A percentile compares a stretch with the other conserved stretches of the same genome.
These are phyloP conservation scores for Ustilago esculenta DNA, from an alignment of 1,284 basidiomycete species.

Conservation along the genomic window DNA sequence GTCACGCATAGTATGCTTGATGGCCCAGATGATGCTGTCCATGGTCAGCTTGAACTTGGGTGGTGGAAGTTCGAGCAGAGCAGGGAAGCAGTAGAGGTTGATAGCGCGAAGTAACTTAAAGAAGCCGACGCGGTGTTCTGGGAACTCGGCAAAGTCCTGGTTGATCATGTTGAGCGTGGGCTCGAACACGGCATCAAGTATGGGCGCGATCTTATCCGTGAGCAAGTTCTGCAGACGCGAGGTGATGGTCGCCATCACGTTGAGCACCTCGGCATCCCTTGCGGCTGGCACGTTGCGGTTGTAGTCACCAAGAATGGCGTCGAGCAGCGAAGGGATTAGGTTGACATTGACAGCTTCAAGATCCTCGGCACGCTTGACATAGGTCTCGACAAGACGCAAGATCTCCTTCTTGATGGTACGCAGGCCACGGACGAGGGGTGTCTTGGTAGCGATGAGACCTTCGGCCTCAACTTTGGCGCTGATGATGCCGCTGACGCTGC, in stretches of 20 bases:
- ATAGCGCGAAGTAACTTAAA: slow-evolving; percentile 95
- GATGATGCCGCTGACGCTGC: slow-evolving; percentile 97
- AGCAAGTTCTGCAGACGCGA: slow-evolving; percentile 69
- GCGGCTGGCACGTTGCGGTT: slow-evolving; percentile 91
- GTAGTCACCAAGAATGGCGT: slow-evolving; percentile 97
- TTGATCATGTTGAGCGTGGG: slow-evolving; percentile 99
- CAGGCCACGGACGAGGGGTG: slow-evolving; percentile 91
- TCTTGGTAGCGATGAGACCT: slow-evolving; percentile 92
- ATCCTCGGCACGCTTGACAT: slow-evolving; percentile 95
- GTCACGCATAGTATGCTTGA: slow-evolving; percentile 99
- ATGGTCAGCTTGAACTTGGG: slow-evolving; percentile 96
- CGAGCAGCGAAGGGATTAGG: slow-evolving; percentile 93
- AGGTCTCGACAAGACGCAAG: slow-evolving; percentile 92
- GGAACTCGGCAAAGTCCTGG: slow-evolving; percentile 96
- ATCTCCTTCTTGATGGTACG: slow-evolving; percentile 99
- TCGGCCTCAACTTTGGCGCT: slow-evolving; percentile 84
- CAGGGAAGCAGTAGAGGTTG: slow-evolving; percentile 94
- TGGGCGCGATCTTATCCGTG: slow-evolving; percentile 93
- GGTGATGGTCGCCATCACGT: slow-evolving; percentile 98
- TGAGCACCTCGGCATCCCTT: slow-evolving; percentile 95
- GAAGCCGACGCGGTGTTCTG: slow-evolving; percentile 96
- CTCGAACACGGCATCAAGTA: slow-evolving; percentile 96
- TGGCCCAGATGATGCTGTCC: slow-evolving; percentile 98
- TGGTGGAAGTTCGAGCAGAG: slow-evolving; percentile 88
- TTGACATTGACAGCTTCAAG: slow-evolving; percentile 88